Evolutionary conservation across 306 rosid genomes (phyloP).

Genomic region (Comarum palustre): DNA sequence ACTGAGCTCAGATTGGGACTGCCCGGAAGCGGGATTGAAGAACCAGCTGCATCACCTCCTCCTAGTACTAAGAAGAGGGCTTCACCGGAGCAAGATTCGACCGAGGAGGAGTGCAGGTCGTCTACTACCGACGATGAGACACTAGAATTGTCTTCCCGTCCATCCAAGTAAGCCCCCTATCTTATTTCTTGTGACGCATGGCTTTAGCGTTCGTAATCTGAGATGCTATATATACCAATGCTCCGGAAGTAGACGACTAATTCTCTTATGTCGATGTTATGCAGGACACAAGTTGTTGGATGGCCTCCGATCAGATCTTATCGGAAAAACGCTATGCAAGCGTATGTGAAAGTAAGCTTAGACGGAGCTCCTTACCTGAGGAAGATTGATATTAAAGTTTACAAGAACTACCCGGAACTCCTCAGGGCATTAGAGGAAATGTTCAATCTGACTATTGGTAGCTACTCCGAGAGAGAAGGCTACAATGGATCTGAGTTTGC

Average conservation of each 20-base stretch:
- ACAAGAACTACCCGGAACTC: constrained; percentile 59
- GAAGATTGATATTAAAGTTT: constrained; percentile 68
- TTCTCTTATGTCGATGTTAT: neutral
- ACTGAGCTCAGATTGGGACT: constrained; percentile 70
- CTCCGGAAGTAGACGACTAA: neutral
- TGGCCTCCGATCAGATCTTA: constrained; percentile 87
- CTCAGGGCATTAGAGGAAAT: constrained; percentile 63
- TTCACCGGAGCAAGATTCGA: constrained; percentile 27
- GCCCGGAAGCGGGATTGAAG: constrained; percentile 39
- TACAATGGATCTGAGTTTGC: constrained; percentile 62
- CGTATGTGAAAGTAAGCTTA: constrained; percentile 74
- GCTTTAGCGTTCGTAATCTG: neutral
- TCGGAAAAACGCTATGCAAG: constrained; percentile 53
- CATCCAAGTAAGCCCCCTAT: constrained; percentile 45
- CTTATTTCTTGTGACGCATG: neutral
- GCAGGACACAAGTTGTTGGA: constrained; percentile 83
- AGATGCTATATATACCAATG: neutral
- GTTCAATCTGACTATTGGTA: constrained; percentile 73
- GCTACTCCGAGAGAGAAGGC: constrained; percentile 69
- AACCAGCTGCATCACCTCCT: constrained; percentile 18
- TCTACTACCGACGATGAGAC: constrained; percentile 18
- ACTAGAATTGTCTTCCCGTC: constrained; percentile 32
- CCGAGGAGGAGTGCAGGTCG: constrained; percentile 26
- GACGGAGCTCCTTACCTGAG: constrained; percentile 88
- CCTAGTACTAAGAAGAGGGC: constrained; percentile 42